Evolutionary conservation across 148 eudicot genomes (phyloP).

Genomic region (Rheum nobile): DNA sequence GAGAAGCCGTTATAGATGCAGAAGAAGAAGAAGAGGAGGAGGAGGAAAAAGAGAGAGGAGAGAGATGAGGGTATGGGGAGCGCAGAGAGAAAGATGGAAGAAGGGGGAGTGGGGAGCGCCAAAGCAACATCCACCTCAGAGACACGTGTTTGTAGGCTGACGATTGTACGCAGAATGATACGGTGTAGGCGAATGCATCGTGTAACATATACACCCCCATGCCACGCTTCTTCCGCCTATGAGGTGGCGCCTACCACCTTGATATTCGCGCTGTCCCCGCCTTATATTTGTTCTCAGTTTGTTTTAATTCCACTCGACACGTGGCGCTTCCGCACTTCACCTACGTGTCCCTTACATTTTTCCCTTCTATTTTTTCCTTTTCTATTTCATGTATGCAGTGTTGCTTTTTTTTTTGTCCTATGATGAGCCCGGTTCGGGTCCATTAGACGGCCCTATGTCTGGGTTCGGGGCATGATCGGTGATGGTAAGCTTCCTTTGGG

Average conservation of each 20-base stretch:
- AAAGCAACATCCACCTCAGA: constrained; percentile 66
- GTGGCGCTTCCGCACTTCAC: background rate
- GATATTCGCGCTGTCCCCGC: constrained; percentile 4
- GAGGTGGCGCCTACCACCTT: constrained; percentile 6
- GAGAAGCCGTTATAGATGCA: background rate
- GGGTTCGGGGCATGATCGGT: too few species aligned
- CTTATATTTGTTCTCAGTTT: background rate
- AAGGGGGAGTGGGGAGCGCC: constrained; percentile 28
- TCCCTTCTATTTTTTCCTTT: background rate
- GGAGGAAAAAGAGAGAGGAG: background rate
- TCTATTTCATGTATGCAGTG: too few species aligned
- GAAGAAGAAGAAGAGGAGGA: background rate
- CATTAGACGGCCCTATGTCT: too few species aligned
- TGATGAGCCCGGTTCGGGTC: too few species aligned
- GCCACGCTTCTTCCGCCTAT: background rate
- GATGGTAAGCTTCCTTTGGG: too few species aligned
- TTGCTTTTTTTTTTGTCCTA: background rate
- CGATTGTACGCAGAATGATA: constrained; percentile 3
- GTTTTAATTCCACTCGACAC: background rate
- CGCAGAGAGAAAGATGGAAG: constrained; percentile 6
- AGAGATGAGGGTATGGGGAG: background rate
- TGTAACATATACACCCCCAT: constrained; percentile 5
- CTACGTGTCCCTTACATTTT: background rate
- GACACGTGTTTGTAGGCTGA: constrained; percentile 51
- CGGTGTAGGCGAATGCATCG: constrained; percentile 2